Evolutionary conservation across 345 rosid genomes (phyloP).

Genomic region (Erysimum cheiranthoides): DNA sequence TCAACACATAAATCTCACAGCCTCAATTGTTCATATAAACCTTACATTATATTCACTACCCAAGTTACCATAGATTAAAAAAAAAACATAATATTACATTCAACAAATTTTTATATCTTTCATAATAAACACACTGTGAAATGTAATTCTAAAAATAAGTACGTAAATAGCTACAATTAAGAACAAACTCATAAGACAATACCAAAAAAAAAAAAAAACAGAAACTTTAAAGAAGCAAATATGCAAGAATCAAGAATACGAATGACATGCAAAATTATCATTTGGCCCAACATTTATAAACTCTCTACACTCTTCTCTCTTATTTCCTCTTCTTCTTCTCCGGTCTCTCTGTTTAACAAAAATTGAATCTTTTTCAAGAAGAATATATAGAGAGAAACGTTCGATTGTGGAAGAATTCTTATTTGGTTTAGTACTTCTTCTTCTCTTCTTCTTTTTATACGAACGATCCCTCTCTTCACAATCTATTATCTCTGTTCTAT

Average conservation of each 20-base stretch:
- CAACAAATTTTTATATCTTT: no score
- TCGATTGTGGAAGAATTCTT: constrained; percentile 6
- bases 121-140: no score
- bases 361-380: not conserved
- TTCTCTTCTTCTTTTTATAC: not conserved
- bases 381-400: constrained; percentile 1
- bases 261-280: not conserved
- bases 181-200: no score
- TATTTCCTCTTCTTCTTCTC: not conserved
- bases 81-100: no score
- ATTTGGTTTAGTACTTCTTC: not conserved
- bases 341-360: not conserved
- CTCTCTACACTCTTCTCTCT: constrained; percentile 2
- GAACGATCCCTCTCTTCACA: not conserved
- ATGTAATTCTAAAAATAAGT: no score
- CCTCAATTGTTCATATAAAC: no score
- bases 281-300: not conserved
- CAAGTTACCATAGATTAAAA: no score
- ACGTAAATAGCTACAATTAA: no score
- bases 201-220: no score
- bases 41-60: no score
- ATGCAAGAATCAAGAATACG: not conserved
- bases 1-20: no score
- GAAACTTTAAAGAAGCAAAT: no score
- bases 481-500: constrained; percentile 9